phyloP scores from a whole-genome alignment of 257 asterid genomes.

The Cruciata laevipes region DNA sequence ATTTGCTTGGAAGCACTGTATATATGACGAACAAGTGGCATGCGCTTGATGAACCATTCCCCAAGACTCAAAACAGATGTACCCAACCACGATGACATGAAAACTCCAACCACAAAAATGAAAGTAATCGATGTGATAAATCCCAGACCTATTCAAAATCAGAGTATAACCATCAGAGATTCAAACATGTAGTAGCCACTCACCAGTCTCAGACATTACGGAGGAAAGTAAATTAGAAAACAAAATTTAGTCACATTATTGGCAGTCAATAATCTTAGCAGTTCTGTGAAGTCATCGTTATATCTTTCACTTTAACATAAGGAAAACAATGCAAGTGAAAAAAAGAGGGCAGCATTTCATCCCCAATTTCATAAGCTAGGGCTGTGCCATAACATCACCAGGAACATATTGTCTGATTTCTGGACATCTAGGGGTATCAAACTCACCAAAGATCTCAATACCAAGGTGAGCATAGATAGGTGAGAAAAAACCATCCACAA shows the following conservation, averaged over 20 bases:
- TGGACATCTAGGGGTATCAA: neutral
- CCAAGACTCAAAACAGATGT: conserved; percentile 37
- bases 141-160: conserved; percentile 31
- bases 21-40: conserved; percentile 43
- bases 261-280: neutral
- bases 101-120: conserved; percentile 40
- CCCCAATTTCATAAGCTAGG: neutral
- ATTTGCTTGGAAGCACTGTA: conserved; percentile 43
- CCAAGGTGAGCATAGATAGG: conserved; percentile 41
- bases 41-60: conserved; percentile 39
- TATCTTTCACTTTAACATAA: neutral
- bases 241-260: neutral
- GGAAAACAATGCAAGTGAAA: neutral
- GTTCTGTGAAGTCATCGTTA: neutral
- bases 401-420: neutral
- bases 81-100: conserved; percentile 50
- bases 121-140: conserved; percentile 38
- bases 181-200: neutral
- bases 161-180: neutral
- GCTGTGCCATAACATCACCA: neutral
- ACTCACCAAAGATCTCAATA: conserved; percentile 36
- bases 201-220: conserved; percentile 1
- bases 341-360: neutral
- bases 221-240: neutral
- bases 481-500: conserved; percentile 43